phyloP scores from a whole-genome alignment of 371 early-diverging fungal genomes.

The Mortierella sp. region DNA sequence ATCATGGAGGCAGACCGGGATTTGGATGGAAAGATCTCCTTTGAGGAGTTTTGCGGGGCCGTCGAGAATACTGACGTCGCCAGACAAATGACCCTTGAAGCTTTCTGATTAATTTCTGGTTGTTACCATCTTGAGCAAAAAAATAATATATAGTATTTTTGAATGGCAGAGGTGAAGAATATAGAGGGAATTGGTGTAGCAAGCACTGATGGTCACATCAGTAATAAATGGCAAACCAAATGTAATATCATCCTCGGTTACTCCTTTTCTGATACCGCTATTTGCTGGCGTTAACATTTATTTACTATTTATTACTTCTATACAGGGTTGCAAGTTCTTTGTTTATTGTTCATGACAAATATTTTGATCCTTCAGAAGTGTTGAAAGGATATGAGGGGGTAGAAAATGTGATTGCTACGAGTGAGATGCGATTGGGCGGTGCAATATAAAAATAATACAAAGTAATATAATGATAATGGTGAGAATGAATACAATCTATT shows the following conservation, averaged over 20 bases:
- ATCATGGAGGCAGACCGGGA: constrained; percentile 98
- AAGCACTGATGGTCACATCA: background rate
- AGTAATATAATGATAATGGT: background rate
- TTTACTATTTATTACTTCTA: no score
- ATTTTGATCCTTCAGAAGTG: background rate
- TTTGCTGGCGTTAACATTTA: no score
- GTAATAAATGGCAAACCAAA: background rate
- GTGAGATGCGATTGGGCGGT: background rate
- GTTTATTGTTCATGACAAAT: no score
- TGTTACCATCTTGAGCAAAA: background rate
- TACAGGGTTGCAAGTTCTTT: no score
- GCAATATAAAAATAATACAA: background rate
- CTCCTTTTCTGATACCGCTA: no score
- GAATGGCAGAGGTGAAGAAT: background rate
- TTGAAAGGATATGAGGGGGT: background rate
- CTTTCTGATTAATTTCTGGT: constrained; percentile 61
- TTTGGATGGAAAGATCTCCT: constrained; percentile 93
- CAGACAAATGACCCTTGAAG: constrained; percentile 92
- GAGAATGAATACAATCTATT: constrained; percentile 2
- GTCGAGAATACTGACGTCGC: constrained; percentile 96
- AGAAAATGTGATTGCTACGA: background rate
- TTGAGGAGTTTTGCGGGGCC: constrained; percentile 94
- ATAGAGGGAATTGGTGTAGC: background rate
- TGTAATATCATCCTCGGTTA: background rate
- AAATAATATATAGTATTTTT: background rate